Evolutionary conservation across 2,329 filamentous ascomycete genomes (phyloP), one percentile per base, ranked within the genome.

Genomic region (Cladosporium velox): DNA sequence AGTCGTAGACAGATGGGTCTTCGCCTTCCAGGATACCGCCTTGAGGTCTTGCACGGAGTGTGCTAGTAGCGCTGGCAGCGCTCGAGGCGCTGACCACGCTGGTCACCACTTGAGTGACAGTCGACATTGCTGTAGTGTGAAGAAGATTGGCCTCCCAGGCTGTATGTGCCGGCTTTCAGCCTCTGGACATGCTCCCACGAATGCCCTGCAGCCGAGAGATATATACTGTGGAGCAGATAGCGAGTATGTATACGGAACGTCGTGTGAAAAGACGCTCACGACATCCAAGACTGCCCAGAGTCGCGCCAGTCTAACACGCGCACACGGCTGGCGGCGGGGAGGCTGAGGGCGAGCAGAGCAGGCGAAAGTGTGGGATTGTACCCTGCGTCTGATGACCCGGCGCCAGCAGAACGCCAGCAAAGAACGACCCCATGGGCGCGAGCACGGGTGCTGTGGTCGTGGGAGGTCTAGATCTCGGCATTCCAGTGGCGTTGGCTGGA

Each of bases 1-100:
- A 73, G 71, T 90, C 87, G 79, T 90, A 92, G 34, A 84, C 75
- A 34, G 89, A 83, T 1, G 91, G 91, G 69, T 92, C 88, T 62
- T 85, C 79, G 52, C 88, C 88, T 70, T 92, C 90, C 52, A 94
- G 81, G 67, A 94, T 86, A 69, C 91, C 91, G 61, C 84, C 88
- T 75, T 91, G 88, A 7, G 84, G 81, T 58, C 82, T 73, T 64
- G 78, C 82, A 70, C 80, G 75, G 58, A 68, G 67, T 11, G 73
- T 78, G 52, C 66, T 69, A 3, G 72, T 66, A 24, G 73, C 66
- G 67, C 34, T 73, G 67, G 59, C 61, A 67, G 63, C 72, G 74
- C 21, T 67, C 70, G 15, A 65, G 65, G 15, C 51, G 32, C 30
- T 52, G 21, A 54, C 44, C 28, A 65, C 32, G 26, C 38, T 44